A percentile compares a stretch with the other conserved stretches of the same genome.
These are phyloP conservation scores for Tephrocybe sp. DNA, from an alignment of 768 basidiomycete genomes.

Conservation along the genomic window DNA sequence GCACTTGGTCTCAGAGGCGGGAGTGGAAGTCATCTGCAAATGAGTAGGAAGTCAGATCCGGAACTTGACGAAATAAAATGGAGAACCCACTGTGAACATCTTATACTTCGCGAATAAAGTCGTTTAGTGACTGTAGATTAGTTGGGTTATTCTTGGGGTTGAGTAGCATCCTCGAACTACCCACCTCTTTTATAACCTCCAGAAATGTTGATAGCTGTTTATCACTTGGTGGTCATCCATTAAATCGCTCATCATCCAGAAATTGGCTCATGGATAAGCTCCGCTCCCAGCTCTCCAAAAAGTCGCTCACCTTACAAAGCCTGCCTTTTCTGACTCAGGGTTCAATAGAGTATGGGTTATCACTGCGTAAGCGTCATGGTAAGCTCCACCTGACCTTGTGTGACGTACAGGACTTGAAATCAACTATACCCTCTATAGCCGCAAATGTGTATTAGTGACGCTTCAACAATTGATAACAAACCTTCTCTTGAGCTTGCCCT, in stretches of 20 bases:
- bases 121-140: neutral
- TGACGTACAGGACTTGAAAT: no score
- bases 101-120: neutral
- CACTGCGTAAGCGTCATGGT: no score
- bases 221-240: neutral
- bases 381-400: no score
- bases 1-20: conserved; percentile 43
- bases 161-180: neutral
- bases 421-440: no score
- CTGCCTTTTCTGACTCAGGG: neutral
- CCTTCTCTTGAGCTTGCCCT: no score
- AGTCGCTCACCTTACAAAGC: neutral
- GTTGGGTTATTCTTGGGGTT: neutral
- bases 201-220: neutral
- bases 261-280: conserved; percentile 1
- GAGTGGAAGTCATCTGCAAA: conserved; percentile 29
- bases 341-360: no score
- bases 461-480: no score
- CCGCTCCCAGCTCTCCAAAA: neutral
- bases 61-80: neutral
- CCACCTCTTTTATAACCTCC: neutral
- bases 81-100: neutral
- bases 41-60: neutral
- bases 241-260: conserved; percentile 4
- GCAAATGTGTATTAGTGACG: no score